Evolutionary conservation across 768 basidiomycete species (phyloP), one percentile per base, ranked within the genome.

Genomic region (Suillus alpinus): DNA sequence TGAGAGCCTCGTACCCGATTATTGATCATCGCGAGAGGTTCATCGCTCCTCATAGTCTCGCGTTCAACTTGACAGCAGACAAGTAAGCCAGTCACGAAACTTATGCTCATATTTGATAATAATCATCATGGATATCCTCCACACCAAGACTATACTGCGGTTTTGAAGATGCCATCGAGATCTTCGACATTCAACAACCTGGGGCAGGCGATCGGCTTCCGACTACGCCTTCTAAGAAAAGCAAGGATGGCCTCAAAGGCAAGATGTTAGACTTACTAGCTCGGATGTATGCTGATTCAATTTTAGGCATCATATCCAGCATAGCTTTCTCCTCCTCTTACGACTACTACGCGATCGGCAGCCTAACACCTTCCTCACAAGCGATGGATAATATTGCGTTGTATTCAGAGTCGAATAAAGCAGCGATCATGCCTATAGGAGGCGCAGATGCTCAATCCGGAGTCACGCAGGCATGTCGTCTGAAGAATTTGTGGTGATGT

Each of bases 21-120:
- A 83, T 98, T 10, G 95, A 98, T 71, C 95, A 98, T 67, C 80
- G 90, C n/a, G 96, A 98, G 75, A 83, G 95, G 36, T 86, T 92
- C 58, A 79, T 97, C 43, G 94, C 93, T 0, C 95, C 96, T 0
- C 89, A 94, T 58, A 85, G 86, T 65, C 78, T 98, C 61, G 81
- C 88, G 0, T 98, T 97, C 74, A 91, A 92, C 65, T 71, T 80
- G 1, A 75, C 82, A 5, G 86, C 84, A 0, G 78, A 86, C 39
- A 88, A 81, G 94, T 94, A 59, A 58, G 80, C 66, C 26, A 44
- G 51, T 52, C 41, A 37, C 50, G 41, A 5, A 36, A n/a, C 18
- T 56, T 16, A 51, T 36, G 31, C 36, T 0, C 32, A n/a, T 13
- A 10, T 6, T 59, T 16, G 20, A 50, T 43, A 26, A 14, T 18